Evolutionary conservation across 2,329 filamentous ascomycete species (phyloP).

Genomic region (Metarhizium humberi): DNA sequence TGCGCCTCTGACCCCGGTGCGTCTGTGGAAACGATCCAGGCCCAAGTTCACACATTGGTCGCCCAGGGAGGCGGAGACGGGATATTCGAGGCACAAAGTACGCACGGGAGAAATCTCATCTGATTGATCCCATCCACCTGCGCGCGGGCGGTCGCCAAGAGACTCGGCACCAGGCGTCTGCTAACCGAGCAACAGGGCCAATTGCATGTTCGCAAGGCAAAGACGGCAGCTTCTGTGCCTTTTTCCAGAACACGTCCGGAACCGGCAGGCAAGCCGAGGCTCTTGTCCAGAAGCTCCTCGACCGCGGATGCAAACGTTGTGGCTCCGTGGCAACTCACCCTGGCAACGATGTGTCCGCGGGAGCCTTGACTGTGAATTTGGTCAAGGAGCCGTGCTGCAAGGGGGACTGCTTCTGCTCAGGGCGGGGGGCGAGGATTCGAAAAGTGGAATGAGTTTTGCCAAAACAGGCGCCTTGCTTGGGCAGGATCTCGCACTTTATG

Average conservation of each 20-base stretch:
- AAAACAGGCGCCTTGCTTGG: too few species aligned
- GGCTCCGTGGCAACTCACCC: background rate
- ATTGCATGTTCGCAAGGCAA: background rate
- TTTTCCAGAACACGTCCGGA: background rate
- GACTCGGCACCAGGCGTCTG: too few species aligned
- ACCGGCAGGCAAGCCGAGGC: background rate
- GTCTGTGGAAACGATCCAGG: too few species aligned
- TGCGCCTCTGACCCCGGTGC: too few species aligned
- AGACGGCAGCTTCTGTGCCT: background rate
- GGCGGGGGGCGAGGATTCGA: background rate
- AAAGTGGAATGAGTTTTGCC: too few species aligned
- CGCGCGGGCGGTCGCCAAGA: too few species aligned
- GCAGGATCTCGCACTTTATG: too few species aligned
- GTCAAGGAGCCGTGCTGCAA: background rate
- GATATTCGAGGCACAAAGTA: too few species aligned
- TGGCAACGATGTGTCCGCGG: background rate
- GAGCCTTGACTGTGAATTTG: background rate
- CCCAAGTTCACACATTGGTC: too few species aligned
- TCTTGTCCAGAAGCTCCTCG: background rate
- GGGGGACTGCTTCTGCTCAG: background rate
- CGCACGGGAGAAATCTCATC: too few species aligned
- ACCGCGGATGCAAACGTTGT: background rate
- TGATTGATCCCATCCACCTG: too few species aligned
- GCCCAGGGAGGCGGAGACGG: too few species aligned
- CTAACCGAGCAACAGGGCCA: background rate